Conservation (phyloP, 495 filamentous ascomycete genomes). For the Podospora appendiculata region DNA sequence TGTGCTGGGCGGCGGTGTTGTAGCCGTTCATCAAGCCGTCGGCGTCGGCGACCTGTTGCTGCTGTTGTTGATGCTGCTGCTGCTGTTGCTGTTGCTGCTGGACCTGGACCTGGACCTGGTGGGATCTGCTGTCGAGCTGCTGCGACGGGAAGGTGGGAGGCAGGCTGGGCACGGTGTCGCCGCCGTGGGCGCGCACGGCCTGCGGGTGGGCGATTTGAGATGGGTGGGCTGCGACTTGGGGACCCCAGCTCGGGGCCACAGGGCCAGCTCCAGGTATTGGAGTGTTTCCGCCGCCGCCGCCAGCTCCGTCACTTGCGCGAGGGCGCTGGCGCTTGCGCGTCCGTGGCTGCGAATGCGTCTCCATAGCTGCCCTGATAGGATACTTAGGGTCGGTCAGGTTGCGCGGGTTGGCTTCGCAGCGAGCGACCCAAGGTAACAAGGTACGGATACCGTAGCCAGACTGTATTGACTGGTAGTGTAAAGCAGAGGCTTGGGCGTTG, state of each 20-base stretch:
- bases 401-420: too few species aligned
- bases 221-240: background rate
- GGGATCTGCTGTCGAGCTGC: constrained; percentile 15
- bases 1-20: constrained; percentile 17
- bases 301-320: constrained; percentile 15
- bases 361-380: background rate
- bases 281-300: constrained; percentile 19
- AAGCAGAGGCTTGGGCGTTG: too few species aligned
- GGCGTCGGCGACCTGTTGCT: constrained; percentile 19
- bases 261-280: constrained; percentile 8
- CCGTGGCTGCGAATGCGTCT: constrained; percentile 20
- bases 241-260: constrained; percentile 14
- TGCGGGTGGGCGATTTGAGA: constrained; percentile 9
- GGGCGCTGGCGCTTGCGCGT: constrained; percentile 24
- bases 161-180: constrained; percentile 23
- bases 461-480: too few species aligned
- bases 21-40: constrained; percentile 27
- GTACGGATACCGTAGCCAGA: too few species aligned
- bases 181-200: constrained; percentile 20
- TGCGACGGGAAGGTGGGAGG: constrained; percentile 21
- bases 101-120: background rate
- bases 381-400: too few species aligned
- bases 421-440: too few species aligned
- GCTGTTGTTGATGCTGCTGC: constrained; percentile 7
- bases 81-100: constrained; percentile 5